Percentiles rank a stretch among this genome's conserved stretches.
Conservation (phyloP, 1,284 basidiomycete genomes). For the Malassezia equina region DNA sequence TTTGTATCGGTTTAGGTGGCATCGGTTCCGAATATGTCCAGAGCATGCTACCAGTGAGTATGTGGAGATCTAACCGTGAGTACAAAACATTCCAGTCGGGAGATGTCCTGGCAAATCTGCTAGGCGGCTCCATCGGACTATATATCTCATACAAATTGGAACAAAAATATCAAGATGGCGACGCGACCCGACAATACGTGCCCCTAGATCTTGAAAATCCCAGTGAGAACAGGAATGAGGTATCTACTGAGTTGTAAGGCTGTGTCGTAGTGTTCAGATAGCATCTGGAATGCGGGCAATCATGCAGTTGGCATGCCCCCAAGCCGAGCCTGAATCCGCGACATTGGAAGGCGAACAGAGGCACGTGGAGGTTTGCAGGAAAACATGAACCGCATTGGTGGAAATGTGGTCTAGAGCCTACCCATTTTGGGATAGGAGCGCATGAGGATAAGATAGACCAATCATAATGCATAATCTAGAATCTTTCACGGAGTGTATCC, state of each 20-base stretch:
- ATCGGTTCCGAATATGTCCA: conserved; percentile 77
- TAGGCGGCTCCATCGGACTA: conserved; percentile 65
- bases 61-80: not conserved
- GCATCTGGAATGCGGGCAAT: not conserved
- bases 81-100: conserved; percentile 68
- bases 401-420: not conserved
- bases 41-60: conserved; percentile 59
- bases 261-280: not conserved
- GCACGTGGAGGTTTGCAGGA: not conserved
- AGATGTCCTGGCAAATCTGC: conserved; percentile 70
- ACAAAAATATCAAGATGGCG: conserved; percentile 20
- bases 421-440: not conserved
- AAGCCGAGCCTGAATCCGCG: not conserved
- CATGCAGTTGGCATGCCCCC: not conserved
- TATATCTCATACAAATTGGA: conserved; percentile 48
- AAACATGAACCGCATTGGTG: not conserved
- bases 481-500: not conserved
- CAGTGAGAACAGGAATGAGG: not conserved
- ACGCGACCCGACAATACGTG: conserved; percentile 31
- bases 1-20: conserved; percentile 54
- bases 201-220: conserved; percentile 30
- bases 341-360: not conserved
- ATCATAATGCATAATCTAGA: not conserved
- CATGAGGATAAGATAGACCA: not conserved
- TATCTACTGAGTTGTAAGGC: not conserved